These are phyloP conservation scores for Cladosporium velox DNA, from an alignment of 2,329 filamentous ascomycete genomes.

Conservation along the genomic window DNA sequence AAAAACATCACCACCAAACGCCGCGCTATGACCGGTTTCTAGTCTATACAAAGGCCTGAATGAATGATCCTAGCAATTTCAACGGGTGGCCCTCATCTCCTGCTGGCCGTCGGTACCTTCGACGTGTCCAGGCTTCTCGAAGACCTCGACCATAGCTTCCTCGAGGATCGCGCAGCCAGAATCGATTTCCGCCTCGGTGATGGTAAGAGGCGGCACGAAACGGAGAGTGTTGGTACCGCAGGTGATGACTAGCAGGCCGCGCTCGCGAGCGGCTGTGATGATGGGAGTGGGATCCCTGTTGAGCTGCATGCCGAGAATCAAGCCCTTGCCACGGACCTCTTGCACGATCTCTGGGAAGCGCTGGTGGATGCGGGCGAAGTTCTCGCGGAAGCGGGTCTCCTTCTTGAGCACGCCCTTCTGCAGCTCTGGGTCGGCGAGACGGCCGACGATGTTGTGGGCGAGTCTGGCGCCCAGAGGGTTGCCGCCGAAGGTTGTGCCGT, in stretches of 20 bases:
- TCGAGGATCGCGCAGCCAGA: constrained; percentile 75
- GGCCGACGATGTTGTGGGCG: constrained; percentile 80
- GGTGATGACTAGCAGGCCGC: constrained; percentile 86
- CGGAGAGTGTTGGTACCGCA: constrained; percentile 89
- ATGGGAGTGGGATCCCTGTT: constrained; percentile 70
- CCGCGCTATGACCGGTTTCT: constrained; percentile 15
- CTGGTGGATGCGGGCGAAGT: constrained; percentile 58
- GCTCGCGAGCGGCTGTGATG: constrained; percentile 81
- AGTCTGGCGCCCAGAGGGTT: constrained; percentile 85
- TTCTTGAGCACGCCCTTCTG: constrained; percentile 71
- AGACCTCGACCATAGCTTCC: constrained; percentile 62
- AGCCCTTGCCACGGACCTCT: constrained; percentile 78
- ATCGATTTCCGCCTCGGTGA: constrained; percentile 78
- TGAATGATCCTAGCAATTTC: background rate
- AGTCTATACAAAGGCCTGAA: constrained; percentile 12
- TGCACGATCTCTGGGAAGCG: constrained; percentile 70
- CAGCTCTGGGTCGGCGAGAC: constrained; percentile 70
- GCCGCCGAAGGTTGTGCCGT: constrained; percentile 91
- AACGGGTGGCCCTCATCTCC: constrained; percentile 40
- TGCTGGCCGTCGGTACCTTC: constrained; percentile 47
- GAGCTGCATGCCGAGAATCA: constrained; percentile 87
- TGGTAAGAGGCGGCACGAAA: constrained; percentile 84
- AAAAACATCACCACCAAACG: background rate
- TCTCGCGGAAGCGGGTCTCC: constrained; percentile 59
- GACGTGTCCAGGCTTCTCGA: constrained; percentile 43